These are phyloP conservation scores for Saururus chinensis DNA, from an alignment of 164 flowering plant genomes.

Conservation along the genomic window DNA sequence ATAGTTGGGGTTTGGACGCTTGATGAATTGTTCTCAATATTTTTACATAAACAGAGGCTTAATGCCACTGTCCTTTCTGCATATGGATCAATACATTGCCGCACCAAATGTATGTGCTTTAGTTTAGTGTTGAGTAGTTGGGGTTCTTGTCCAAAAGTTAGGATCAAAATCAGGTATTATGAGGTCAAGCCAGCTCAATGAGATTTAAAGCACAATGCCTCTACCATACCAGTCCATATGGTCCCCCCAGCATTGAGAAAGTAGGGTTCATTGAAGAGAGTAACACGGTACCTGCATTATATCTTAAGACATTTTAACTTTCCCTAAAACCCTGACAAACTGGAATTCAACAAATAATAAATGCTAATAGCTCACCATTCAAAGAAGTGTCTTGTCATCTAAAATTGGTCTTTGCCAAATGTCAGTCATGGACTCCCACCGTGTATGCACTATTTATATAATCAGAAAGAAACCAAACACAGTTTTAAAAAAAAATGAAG, in stretches of 20 bases:
- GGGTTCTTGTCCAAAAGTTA: too few relatives aligned
- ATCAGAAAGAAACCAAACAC: not conserved
- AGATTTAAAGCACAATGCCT: not conserved
- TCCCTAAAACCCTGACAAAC: not conserved
- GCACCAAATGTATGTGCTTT: too few relatives aligned
- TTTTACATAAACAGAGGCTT: not conserved
- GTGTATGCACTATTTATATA: slow-evolving; percentile 38
- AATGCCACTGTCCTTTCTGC: not conserved
- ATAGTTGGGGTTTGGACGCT: not conserved
- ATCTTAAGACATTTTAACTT: not conserved
- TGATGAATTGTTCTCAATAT: not conserved
- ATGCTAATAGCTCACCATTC: slow-evolving; percentile 52
- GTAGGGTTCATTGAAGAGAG: slow-evolving; percentile 90
- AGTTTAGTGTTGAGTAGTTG: too few relatives aligned
- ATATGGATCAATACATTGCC: not conserved
- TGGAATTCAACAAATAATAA: not conserved
- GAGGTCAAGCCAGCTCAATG: too few relatives aligned
- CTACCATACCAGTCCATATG: slow-evolving; percentile 82
- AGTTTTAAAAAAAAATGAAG: not conserved
- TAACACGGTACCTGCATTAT: slow-evolving; percentile 58
- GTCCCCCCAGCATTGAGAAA: slow-evolving; percentile 87
- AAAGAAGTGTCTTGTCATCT: slow-evolving; percentile 70
- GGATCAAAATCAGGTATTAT: too few relatives aligned
- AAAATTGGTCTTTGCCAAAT: slow-evolving; percentile 83
- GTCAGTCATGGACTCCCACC: slow-evolving; percentile 81